These are phyloP conservation scores for Malbranchea cinnamomea DNA, from an alignment of 2,329 filamentous ascomycete species.

Conservation along the genomic window DNA sequence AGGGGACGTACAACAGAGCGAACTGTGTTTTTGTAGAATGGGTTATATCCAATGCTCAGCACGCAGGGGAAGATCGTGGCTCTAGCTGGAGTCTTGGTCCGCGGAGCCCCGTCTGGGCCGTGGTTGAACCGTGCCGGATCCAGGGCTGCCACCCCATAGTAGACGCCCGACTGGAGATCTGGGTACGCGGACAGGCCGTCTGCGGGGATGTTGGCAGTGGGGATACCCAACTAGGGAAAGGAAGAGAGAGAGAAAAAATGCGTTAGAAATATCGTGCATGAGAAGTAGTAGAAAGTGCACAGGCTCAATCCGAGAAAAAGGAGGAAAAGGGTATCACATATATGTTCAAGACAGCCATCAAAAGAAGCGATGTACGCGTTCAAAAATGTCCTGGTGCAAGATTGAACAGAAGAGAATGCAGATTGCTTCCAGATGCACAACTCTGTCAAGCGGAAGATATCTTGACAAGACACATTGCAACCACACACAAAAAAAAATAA, in stretches of 20 bases:
- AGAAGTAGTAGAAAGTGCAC: no score
- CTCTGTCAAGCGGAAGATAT: no score
- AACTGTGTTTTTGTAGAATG: slow-evolving; percentile 85
- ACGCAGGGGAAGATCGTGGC: slow-evolving; percentile 62
- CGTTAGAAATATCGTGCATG: slow-evolving; percentile 1
- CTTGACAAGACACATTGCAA: no score
- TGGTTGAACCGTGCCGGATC: slow-evolving; percentile 28
- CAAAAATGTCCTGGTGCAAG: no score
- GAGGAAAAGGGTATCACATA: slow-evolving; percentile 1
- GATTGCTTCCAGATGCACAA: no score
- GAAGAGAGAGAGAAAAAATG: slow-evolving; percentile 1
- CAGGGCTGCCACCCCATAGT: slow-evolving; percentile 82
- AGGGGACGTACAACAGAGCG: slow-evolving; percentile 49
- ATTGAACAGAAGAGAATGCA: no score
- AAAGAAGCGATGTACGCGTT: no score
- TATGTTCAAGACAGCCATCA: no score
- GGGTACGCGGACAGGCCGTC: slow-evolving; percentile 47
- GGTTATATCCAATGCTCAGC: slow-evolving; percentile 92
- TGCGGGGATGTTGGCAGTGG: slow-evolving; percentile 74
- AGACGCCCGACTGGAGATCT: slow-evolving; percentile 62
- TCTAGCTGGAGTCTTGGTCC: slow-evolving; percentile 1
- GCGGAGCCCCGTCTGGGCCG: slow-evolving; percentile 6
- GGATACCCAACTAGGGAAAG: slow-evolving; percentile 63
- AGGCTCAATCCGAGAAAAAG: no score
- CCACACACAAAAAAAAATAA: background rate